phyloP scores from a whole-genome alignment of 345 rosid species.

The Ailanthus altissimus region DNA sequence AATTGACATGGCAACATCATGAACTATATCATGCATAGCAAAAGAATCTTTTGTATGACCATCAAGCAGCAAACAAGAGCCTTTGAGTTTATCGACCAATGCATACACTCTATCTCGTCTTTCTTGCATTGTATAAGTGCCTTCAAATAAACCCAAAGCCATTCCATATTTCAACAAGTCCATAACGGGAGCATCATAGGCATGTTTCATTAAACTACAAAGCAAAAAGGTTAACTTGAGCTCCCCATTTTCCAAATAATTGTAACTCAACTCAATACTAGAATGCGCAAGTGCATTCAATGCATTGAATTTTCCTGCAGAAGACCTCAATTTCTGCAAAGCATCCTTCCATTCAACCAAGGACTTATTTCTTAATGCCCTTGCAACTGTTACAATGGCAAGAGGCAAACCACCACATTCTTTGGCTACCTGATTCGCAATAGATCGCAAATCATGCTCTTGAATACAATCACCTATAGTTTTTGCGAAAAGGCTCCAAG shows the following conservation, averaged over 20 bases:
- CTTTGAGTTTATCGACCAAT: slow-evolving; percentile 29
- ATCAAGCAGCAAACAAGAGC: slow-evolving; percentile 23
- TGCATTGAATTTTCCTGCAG: neutral
- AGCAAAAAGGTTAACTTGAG: slow-evolving; percentile 33
- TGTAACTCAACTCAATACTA: slow-evolving; percentile 29
- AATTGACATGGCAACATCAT: slow-evolving; percentile 23
- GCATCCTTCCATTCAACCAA: slow-evolving; percentile 31
- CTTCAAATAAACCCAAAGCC: slow-evolving; percentile 29
- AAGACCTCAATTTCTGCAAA: slow-evolving; percentile 6
- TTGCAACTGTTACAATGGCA: slow-evolving; percentile 24
- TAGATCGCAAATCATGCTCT: neutral
- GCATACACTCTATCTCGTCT: slow-evolving; percentile 12
- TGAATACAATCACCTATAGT: slow-evolving; percentile 16
- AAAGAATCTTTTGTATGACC: neutral
- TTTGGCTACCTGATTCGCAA: slow-evolving; percentile 21
- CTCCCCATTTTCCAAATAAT: slow-evolving; percentile 26
- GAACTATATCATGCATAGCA: slow-evolving; percentile 27
- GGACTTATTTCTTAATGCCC: slow-evolving; percentile 15
- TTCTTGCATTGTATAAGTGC: neutral
- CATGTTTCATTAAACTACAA: slow-evolving; percentile 16
- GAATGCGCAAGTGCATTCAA: neutral
- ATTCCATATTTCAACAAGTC: slow-evolving; percentile 29
- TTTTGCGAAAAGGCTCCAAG: slow-evolving; percentile 32
- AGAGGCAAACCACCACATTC: slow-evolving; percentile 38
- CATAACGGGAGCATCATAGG: neutral